Evolutionary conservation across 176 grass and related monocot genomes (phyloP).

Genomic region (Bolboschoenus planiculmis): DNA sequence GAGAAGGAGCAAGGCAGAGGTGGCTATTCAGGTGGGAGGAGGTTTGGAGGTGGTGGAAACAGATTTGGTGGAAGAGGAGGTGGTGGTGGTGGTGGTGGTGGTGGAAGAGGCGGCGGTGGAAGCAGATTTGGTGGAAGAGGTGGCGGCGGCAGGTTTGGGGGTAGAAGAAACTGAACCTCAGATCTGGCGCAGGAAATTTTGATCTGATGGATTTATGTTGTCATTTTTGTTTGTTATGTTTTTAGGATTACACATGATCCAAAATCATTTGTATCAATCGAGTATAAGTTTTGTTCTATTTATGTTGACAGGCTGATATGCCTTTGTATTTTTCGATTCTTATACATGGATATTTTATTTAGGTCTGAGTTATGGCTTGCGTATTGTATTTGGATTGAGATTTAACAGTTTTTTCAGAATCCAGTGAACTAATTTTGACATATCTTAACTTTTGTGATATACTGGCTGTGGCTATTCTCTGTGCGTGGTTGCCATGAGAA

Average conservation of each 20-base stretch:
- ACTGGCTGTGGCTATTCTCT: neutral
- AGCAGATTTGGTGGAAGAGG: conserved; percentile 44
- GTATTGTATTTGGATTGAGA: neutral
- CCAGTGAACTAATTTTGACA: neutral
- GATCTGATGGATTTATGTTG: conserved; percentile 9
- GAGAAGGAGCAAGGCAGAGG: conserved; percentile 52
- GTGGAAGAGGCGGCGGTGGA: conserved; percentile 29
- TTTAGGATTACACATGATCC: neutral
- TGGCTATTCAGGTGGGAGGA: conserved; percentile 30
- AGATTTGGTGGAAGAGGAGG: conserved; percentile 33
- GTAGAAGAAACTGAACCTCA: conserved; percentile 37
- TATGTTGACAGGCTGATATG: neutral
- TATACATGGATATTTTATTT: neutral
- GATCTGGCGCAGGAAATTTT: neutral
- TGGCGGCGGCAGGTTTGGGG: conserved; percentile 52
- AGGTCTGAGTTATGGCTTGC: neutral
- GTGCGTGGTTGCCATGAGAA: neutral
- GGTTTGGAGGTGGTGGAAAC: conserved; percentile 32
- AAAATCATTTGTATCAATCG: conserved; percentile 23
- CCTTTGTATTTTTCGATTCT: neutral
- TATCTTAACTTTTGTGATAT: neutral
- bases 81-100: conserved; percentile 17
- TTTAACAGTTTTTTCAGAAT: neutral
- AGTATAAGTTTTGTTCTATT: conserved; percentile 42
- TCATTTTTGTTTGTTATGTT: neutral